Base-by-base conservation (phyloP, 116 monocot species). In the Iris pallida region DNA sequence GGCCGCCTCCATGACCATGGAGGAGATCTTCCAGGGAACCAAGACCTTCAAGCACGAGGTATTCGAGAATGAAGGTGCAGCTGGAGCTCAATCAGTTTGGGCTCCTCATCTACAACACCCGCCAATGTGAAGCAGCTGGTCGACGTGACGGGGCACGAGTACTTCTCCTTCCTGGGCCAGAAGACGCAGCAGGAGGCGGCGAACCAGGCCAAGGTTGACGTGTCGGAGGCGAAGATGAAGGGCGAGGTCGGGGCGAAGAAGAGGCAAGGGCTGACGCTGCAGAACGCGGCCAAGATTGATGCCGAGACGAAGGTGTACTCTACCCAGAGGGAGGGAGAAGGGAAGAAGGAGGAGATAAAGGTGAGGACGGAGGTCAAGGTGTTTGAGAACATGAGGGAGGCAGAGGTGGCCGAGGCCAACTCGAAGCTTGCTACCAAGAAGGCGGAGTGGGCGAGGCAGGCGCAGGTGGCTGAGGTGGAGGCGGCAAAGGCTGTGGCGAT, bases 1-100 rank as follows among this genome's bases (percentile, higher is more conserved):
- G 11, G 92, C 92, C 0, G 92, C 92, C 2, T 81, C 92, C 43
- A 93, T 93, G 92, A 88, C 89, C 17, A 88, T 88, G 92, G 89
- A 93, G 69, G 84, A 85, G 62, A 92, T 88, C 73, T 92, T 92
- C 79, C 68, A 65, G 53, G 92, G 92, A 5, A 83, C 88, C 55
- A 92, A 88, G 71, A 63, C 71, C 4, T 92, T 92, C 75, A 88
- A 92, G 64, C 70, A 88, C 43, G 73, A 87, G 47, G 92, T 88
- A 4, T 92, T 92, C 65, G 70, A 81, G 49, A 88, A 88, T 64
- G 88, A 88, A n/a, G n/a, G n/a, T n/a, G 0, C 92, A 86, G 45
- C 69, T 86, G 0, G 92, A 92, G 69, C 68, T 92, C 46, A 85
- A 88, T 68, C 88, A 88, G 44, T 92, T 92, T 48, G 92, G 85